These are phyloP conservation scores for Talaromyces verruculosus DNA, from an alignment of 2,329 filamentous ascomycete species.

Conservation along the genomic window DNA sequence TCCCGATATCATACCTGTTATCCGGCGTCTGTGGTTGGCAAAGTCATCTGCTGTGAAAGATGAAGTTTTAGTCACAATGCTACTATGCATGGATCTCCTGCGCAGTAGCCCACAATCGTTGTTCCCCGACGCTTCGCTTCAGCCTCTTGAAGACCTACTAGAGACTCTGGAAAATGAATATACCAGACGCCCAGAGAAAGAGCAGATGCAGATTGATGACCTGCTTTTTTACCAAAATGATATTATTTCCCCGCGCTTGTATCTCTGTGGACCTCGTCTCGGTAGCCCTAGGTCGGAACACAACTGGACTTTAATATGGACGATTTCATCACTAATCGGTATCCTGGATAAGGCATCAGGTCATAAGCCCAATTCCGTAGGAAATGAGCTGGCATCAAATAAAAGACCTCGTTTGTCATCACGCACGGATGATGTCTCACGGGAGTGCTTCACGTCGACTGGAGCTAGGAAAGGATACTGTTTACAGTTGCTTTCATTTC, in stretches of 20 bases:
- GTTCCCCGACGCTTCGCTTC: slow-evolving; percentile 41
- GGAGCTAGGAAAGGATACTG: slow-evolving; percentile 47
- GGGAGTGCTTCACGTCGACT: slow-evolving; percentile 39
- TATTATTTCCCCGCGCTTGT: slow-evolving; percentile 37
- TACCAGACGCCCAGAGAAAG: slow-evolving; percentile 65
- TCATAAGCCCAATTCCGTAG: slow-evolving; percentile 17
- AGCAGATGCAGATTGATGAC: slow-evolving; percentile 76
- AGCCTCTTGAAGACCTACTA: slow-evolving; percentile 62
- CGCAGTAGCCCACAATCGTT: slow-evolving; percentile 41
- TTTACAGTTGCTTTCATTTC: slow-evolving; percentile 57
- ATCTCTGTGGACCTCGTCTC: slow-evolving; percentile 38
- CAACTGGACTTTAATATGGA: slow-evolving; percentile 43
- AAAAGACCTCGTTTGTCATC: slow-evolving; percentile 42
- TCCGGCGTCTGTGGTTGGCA: slow-evolving; percentile 75
- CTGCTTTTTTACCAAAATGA: slow-evolving; percentile 55
- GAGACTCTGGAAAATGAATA: slow-evolving; percentile 79
- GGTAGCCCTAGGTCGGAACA: slow-evolving; percentile 39
- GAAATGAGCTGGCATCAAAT: slow-evolving; percentile 25
- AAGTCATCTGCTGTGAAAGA: slow-evolving; percentile 68
- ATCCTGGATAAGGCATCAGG: slow-evolving; percentile 33
- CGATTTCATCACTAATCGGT: slow-evolving; percentile 43
- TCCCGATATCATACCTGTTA: slow-evolving; percentile 64
- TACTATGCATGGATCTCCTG: slow-evolving; percentile 63
- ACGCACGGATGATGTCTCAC: slow-evolving; percentile 37
- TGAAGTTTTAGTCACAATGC: slow-evolving; percentile 73